These are phyloP conservation scores for Fusarium odoratissimum DNA, from an alignment of 2,329 filamentous ascomycete genomes.

Conservation along the genomic window DNA sequence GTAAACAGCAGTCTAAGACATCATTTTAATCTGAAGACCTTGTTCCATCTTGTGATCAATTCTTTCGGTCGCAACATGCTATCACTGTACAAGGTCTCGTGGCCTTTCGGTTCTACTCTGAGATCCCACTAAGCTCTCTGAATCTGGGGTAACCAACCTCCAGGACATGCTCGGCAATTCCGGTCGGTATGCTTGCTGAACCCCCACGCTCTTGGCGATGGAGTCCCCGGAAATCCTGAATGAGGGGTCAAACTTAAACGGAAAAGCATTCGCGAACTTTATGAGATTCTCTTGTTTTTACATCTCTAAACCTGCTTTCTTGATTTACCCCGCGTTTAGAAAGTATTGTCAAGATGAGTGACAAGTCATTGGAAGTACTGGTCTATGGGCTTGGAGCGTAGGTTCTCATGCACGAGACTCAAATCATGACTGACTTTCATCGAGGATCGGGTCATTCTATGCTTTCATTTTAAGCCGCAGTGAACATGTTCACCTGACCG, in stretches of 20 bases:
- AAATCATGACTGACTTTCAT: background rate
- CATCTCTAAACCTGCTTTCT: background rate
- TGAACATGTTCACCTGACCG: slow-evolving; percentile 62
- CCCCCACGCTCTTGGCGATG: slow-evolving; percentile 9
- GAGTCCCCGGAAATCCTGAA: background rate
- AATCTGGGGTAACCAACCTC: background rate
- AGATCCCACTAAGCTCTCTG: background rate
- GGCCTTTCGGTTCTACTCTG: background rate
- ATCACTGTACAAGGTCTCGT: rapidly evolving
- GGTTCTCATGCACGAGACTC: slow-evolving; percentile 26
- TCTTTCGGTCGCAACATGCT: rapidly evolving
- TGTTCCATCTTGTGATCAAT: background rate
- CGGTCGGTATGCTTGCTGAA: background rate
- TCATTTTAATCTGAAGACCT: background rate
- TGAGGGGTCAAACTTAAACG: slow-evolving; percentile 7
- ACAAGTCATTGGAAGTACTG: slow-evolving; percentile 50
- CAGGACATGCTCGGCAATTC: background rate
- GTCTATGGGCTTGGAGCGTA: slow-evolving; percentile 67
- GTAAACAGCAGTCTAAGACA: rapidly evolving
- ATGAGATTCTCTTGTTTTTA: background rate
- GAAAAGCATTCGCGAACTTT: background rate
- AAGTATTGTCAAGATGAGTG: slow-evolving; percentile 49
- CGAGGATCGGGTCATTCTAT: slow-evolving; percentile 68
- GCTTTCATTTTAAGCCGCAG: slow-evolving; percentile 62
- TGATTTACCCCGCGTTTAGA: background rate